Evolutionary conservation across 352 stramenopile genomes (phyloP).

Genomic region (Globisporangium echinulatum): DNA sequence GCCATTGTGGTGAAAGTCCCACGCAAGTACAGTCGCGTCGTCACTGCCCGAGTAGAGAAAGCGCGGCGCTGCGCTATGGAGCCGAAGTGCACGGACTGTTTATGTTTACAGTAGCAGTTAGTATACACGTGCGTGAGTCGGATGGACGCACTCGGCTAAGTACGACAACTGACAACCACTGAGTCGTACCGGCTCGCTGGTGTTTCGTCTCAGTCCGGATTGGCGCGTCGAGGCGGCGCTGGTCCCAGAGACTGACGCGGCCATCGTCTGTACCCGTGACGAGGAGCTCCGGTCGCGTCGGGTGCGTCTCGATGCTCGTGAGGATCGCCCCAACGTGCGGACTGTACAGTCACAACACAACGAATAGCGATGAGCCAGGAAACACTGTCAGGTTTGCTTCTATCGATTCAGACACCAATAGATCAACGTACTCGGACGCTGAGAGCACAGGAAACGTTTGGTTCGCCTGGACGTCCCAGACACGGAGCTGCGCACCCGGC

Average conservation of each 20-base stretch:
- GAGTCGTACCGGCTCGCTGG: slow-evolving; percentile 36
- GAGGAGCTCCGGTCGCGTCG: slow-evolving; percentile 69
- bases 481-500: slow-evolving; percentile 52
- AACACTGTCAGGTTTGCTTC: no score
- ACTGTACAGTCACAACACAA: slow-evolving; percentile 8
- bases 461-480: slow-evolving; percentile 70
- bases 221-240: slow-evolving; percentile 52
- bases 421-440: slow-evolving; percentile 43
- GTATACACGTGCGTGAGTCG: no score
- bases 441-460: slow-evolving; percentile 45
- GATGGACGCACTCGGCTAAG: not conserved
- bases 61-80: slow-evolving; percentile 55
- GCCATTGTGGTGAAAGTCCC: slow-evolving; percentile 65
- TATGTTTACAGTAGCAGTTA: no score
- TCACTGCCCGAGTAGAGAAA: slow-evolving; percentile 64
- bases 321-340: slow-evolving; percentile 31
- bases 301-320: slow-evolving; percentile 65
- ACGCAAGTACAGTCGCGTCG: slow-evolving; percentile 55
- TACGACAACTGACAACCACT: slow-evolving; percentile 1
- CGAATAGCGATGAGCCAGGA: no score
- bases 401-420: no score
- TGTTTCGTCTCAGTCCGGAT: slow-evolving; percentile 65
- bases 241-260: slow-evolving; percentile 67
- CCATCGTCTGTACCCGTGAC: slow-evolving; percentile 67
- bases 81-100: slow-evolving; percentile 51